Percentiles rank a stretch among this genome's conserved stretches.
Conservation (phyloP, 768 basidiomycete genomes). For the Agaricus sinodeliciosus region DNA sequence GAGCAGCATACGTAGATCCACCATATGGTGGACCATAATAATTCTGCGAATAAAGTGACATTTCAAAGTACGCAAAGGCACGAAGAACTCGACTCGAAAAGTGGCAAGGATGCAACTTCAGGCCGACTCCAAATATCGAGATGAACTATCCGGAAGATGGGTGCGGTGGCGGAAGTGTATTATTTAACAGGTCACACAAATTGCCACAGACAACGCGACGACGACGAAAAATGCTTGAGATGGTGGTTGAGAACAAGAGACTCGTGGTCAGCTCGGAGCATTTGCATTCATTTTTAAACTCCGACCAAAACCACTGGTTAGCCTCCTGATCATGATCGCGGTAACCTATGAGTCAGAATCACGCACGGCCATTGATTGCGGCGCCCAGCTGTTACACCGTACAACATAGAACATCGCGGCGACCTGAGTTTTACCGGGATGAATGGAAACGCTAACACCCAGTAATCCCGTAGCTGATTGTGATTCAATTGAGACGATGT, state of each 20-base stretch:
- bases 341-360: not conserved
- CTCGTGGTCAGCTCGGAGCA: conserved; percentile 9
- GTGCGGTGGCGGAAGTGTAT: conserved; percentile 20
- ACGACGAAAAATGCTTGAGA: conserved; percentile 16
- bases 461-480: not conserved
- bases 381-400: not conserved
- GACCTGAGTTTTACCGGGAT: too few species aligned
- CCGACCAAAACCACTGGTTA: conserved; percentile 9
- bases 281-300: conserved; percentile 12
- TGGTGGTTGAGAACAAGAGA: conserved; percentile 13
- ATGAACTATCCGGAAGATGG: conserved; percentile 14
- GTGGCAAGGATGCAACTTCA: conserved; percentile 12
- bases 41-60: conserved; percentile 62
- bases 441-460: too few species aligned
- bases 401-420: too few species aligned
- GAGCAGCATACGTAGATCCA: conserved; percentile 32
- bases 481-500: not conserved
- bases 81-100: conserved; percentile 10
- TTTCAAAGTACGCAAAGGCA: conserved; percentile 17
- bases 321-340: not conserved
- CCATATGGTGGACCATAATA: conserved; percentile 51
- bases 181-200: conserved; percentile 46
- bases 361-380: not conserved
- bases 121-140: conserved; percentile 10
- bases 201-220: conserved; percentile 29